phyloP scores from a whole-genome alignment of 2,329 filamentous ascomycete species.

The Cytospora leucostoma region DNA sequence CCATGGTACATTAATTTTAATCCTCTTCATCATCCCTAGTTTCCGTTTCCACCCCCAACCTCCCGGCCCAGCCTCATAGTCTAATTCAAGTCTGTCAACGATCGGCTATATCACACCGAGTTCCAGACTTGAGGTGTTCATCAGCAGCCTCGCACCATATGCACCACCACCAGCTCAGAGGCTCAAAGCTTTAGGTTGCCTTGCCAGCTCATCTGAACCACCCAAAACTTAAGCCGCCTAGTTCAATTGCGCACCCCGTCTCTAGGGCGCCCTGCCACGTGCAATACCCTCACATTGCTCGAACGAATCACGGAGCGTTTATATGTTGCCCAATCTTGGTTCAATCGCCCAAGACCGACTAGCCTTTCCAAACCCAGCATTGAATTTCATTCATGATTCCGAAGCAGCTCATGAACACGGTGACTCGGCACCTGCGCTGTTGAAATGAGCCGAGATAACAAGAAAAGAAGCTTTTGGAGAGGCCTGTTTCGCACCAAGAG shows the following conservation, averaged over 20 bases:
- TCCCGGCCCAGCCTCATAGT: background rate
- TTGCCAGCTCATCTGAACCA: background rate
- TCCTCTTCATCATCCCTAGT: background rate
- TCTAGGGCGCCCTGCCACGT: background rate
- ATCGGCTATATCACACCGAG: background rate
- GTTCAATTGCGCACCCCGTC: background rate
- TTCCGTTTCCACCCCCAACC: background rate
- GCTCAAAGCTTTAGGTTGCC: background rate
- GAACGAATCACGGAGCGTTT: background rate
- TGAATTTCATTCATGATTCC: conserved; percentile 3
- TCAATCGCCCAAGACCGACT: conserved; percentile 2
- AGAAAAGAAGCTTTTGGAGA: conserved; percentile 26
- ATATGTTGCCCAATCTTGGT: conserved; percentile 11
- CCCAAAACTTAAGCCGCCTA: background rate
- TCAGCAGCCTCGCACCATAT: background rate
- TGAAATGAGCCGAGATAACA: conserved; percentile 28
- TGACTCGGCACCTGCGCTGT: conserved; percentile 18
- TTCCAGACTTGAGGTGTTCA: background rate
- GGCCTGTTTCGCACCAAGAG: conserved; percentile 22
- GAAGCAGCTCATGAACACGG: conserved; percentile 10
- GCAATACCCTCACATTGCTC: background rate
- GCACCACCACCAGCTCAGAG: background rate
- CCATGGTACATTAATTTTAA: background rate
- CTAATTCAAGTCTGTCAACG: background rate
- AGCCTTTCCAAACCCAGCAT: background rate